Base-by-base conservation (phyloP, 73 alveolate genomes). In the Uronychia setigera region DNA sequence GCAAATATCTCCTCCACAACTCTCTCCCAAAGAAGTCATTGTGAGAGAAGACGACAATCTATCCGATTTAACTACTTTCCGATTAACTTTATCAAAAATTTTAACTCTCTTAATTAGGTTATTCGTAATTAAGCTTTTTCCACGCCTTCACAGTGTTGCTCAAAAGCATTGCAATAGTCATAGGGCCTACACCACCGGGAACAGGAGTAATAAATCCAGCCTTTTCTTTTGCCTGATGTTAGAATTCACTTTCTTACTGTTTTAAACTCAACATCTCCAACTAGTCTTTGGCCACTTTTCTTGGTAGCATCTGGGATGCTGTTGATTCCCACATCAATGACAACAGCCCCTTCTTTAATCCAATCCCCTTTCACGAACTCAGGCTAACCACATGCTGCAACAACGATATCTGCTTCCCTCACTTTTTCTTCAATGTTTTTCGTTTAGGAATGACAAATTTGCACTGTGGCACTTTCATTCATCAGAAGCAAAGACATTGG, bases 121-220 rank as follows among this genome's bases (percentile, higher is more conserved):
- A 1, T 1, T 28, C 78, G 9, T 1, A 60, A 28, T 60, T n/a
- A 76, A 59, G 1, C 59, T 30, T 58, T 58, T 82, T 74, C 94
- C 94, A 88, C 30, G 85, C 80, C 29, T 84, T 77, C 1, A 91
- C 94, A 14, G 95, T 79, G 78, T 95, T 95, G 78, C 60, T 81
- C 98, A 95, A 35, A 58, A 95, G 94, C 96, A 93, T 92, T 26
- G 98, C 98, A 32, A 95, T 94, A 34, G 99, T 95, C 98, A 95
- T 91, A 26, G 99, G 99, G 9, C 99, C 99, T 19, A 95, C 99
- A 0, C 99, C 98, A 0, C 99, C 99, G 0, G 99, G 99, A 30
- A 95, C 99, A 1, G 99, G 99, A n/a, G 99, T 91, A 76, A 95
- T 87, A 78, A 81, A 78, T 30, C 86, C 32, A 33, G 95, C 93